A percentile compares a stretch with the other conserved stretches of the same genome.
phyloP scores from a whole-genome alignment of 345 rosid species.

The Gossypium thurberi region DNA sequence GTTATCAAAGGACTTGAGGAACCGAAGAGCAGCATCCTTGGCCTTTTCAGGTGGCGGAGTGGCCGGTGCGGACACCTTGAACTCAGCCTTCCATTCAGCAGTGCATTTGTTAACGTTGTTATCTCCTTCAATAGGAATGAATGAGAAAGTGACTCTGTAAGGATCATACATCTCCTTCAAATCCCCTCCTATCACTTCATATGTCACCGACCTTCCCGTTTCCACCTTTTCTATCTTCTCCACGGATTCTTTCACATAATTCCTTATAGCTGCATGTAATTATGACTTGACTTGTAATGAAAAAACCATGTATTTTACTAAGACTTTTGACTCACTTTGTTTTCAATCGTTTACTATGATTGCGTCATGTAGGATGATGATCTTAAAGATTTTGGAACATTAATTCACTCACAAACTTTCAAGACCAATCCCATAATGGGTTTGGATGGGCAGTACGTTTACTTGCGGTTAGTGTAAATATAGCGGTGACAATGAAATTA shows the following conservation, averaged over 20 bases:
- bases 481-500: fast-evolving
- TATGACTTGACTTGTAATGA: background rate
- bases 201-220: conserved; percentile 31
- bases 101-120: conserved; percentile 18
- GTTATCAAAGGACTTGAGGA: conserved; percentile 32
- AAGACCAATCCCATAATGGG: too few species aligned
- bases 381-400: too few species aligned
- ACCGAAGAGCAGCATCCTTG: conserved; percentile 31
- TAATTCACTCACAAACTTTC: too few species aligned
- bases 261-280: conserved; percentile 19
- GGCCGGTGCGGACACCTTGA: conserved; percentile 17
- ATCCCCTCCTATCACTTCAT: conserved; percentile 30
- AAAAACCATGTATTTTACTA: too few species aligned
- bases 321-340: too few species aligned
- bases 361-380: too few species aligned
- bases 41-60: conserved; percentile 38
- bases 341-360: too few species aligned
- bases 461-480: fast-evolving
- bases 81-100: conserved; percentile 35
- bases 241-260: conserved; percentile 35
- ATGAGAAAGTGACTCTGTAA: conserved; percentile 33
- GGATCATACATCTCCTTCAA: conserved; percentile 30
- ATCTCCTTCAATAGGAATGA: conserved; percentile 23
- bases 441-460: too few species aligned
- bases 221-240: conserved; percentile 34